Evolutionary conservation across 495 filamentous ascomycete genomes (phyloP).

Genomic region (Aspergillus indologenus): DNA sequence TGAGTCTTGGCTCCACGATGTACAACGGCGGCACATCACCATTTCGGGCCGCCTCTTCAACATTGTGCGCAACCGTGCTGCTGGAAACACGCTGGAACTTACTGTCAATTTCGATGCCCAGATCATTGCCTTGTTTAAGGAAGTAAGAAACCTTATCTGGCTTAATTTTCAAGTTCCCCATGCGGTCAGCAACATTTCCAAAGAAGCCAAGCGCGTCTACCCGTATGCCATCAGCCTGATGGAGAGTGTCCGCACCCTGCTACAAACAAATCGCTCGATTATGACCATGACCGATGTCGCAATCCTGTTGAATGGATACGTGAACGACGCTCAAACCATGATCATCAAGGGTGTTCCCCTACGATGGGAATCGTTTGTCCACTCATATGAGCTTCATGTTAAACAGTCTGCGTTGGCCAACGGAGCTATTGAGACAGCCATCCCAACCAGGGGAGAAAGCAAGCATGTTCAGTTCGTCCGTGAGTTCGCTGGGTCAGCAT

Average conservation of each 20-base stretch:
- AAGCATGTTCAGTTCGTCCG: constrained; percentile 94
- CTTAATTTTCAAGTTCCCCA: constrained; percentile 90
- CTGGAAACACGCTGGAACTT: constrained; percentile 81
- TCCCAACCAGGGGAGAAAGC: constrained; percentile 66
- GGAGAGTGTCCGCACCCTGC: constrained; percentile 89
- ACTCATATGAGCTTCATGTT: constrained; percentile 88
- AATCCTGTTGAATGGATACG: constrained; percentile 82
- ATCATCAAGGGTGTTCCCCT: constrained; percentile 82
- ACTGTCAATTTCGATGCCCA: constrained; percentile 95
- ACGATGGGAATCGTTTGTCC: constrained; percentile 95
- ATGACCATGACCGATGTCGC: constrained; percentile 78
- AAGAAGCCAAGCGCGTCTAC: constrained; percentile 95
- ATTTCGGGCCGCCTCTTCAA: constrained; percentile 90
- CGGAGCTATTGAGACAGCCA: constrained; percentile 56
- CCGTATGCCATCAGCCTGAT: constrained; percentile 96
- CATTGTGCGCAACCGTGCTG: constrained; percentile 79
- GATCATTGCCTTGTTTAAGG: constrained; percentile 96
- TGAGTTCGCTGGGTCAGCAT: constrained; percentile 82
- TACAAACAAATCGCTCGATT: constrained; percentile 82
- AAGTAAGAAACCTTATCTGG: constrained; percentile 95
- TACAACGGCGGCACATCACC: constrained; percentile 77
- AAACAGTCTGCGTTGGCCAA: constrained; percentile 63
- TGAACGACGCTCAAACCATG: constrained; percentile 78
- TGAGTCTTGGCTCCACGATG: constrained; percentile 90
- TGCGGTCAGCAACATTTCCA: constrained; percentile 88